Conservation (phyloP, 2,329 filamentous ascomycete genomes). For the Dothiorella sarmentorum region DNA sequence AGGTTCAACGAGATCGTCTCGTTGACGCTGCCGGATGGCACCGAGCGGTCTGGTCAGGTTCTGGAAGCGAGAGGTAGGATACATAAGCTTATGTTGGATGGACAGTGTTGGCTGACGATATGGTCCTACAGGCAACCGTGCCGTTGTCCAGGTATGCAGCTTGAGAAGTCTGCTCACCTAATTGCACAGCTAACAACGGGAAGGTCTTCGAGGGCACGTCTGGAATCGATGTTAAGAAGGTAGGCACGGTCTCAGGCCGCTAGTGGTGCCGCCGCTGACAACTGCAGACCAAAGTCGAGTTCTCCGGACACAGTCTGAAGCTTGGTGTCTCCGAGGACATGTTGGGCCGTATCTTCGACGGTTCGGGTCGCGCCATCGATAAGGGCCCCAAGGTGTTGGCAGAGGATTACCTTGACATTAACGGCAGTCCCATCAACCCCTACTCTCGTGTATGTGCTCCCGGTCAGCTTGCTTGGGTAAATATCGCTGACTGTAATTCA, state of each 20-base stretch:
- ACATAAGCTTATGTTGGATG: slow-evolving; percentile 22
- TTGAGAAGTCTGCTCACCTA: background rate
- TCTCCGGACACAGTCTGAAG: slow-evolving; percentile 95
- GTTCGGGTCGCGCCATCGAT: slow-evolving; percentile 95
- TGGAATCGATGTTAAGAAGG: slow-evolving; percentile 98
- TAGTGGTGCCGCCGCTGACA: slow-evolving; percentile 24
- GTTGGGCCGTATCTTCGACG: slow-evolving; percentile 98
- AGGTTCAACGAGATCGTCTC: slow-evolving; percentile 97
- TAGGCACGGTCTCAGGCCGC: slow-evolving; percentile 24
- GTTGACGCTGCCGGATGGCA: slow-evolving; percentile 91
- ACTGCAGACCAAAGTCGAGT: slow-evolving; percentile 86
- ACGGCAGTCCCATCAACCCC: slow-evolving; percentile 97
- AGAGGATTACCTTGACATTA: slow-evolving; percentile 98
- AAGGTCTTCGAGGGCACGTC: slow-evolving; percentile 97
- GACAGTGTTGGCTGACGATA: background rate
- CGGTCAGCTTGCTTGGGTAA: slow-evolving; percentile 20
- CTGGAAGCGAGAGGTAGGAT: slow-evolving; percentile 86
- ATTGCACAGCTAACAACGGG: slow-evolving; percentile 16
- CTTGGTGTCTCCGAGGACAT: slow-evolving; percentile 99
- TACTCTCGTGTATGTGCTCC: slow-evolving; percentile 76
- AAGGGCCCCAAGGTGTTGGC: slow-evolving; percentile 98
- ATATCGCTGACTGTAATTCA: slow-evolving; percentile 21
- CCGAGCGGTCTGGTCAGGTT: slow-evolving; percentile 89
- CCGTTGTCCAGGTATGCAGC: slow-evolving; percentile 80
- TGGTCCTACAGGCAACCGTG: slow-evolving; percentile 68